Evolutionary conservation across 2,329 filamentous ascomycete species (phyloP).

Genomic region (Didymellaceae sp.): DNA sequence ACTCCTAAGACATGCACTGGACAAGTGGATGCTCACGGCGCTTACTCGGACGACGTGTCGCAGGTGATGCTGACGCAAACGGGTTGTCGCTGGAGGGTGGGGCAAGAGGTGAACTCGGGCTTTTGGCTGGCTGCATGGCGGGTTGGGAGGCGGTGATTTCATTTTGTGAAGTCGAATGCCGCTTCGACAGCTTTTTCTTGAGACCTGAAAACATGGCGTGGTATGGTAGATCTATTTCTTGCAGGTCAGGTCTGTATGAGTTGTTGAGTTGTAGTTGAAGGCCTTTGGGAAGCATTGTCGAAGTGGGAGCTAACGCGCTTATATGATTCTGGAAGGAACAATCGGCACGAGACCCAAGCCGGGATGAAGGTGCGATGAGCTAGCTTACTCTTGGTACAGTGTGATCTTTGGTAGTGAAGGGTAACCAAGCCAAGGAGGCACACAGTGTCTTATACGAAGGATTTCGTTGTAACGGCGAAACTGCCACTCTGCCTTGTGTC

Average conservation of each 20-base stretch:
- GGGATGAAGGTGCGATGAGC: background rate
- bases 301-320: slow-evolving; percentile 10
- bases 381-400: background rate
- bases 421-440: no score
- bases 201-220: slow-evolving; percentile 29
- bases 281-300: background rate
- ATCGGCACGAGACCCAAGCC: background rate
- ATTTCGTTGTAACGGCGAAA: background rate
- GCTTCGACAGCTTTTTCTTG: slow-evolving; percentile 35
- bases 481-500: slow-evolving; percentile 3
- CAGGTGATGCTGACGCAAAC: slow-evolving; percentile 32
- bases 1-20: background rate
- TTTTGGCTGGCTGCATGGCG: background rate
- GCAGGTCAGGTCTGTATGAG: background rate
- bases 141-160: slow-evolving; percentile 1
- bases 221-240: background rate
- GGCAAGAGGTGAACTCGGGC: slow-evolving; percentile 23
- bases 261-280: slow-evolving; percentile 3
- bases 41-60: slow-evolving; percentile 50
- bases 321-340: slow-evolving; percentile 12
- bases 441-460: no score
- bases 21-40: background rate
- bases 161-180: slow-evolving; percentile 22
- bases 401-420: background rate
- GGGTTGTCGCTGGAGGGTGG: slow-evolving; percentile 26